A percentile compares a stretch with the other conserved stretches of the same genome.
phyloP scores from a whole-genome alignment of 495 filamentous ascomycete species.

The Corynascus novoguineensis region DNA sequence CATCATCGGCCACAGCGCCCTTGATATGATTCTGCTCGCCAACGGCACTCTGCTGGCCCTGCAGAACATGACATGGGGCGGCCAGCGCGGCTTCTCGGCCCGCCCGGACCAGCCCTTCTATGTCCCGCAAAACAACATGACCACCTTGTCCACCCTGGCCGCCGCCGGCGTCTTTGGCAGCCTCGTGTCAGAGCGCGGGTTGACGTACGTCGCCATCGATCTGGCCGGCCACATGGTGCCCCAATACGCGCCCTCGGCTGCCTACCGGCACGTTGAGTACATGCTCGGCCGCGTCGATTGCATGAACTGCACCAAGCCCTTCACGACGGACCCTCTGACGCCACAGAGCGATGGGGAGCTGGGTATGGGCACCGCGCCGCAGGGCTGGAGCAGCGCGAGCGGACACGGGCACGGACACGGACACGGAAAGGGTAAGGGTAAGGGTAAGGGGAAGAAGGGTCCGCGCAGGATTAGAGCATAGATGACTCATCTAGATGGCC shows the following conservation, averaged over 20 bases:
- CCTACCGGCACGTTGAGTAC: slow-evolving; percentile 65
- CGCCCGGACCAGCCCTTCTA: slow-evolving; percentile 55
- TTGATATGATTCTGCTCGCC: slow-evolving; percentile 53
- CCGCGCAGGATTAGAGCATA: neutral
- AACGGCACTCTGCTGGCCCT: slow-evolving; percentile 68
- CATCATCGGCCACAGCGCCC: slow-evolving; percentile 60
- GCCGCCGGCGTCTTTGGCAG: slow-evolving; percentile 57
- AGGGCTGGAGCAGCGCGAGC: slow-evolving; percentile 29
- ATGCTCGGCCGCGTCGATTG: slow-evolving; percentile 55
- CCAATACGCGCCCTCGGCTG: slow-evolving; percentile 55
- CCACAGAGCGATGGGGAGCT: slow-evolving; percentile 22
- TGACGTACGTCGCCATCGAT: slow-evolving; percentile 59
- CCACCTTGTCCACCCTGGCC: slow-evolving; percentile 32
- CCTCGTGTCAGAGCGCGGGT: slow-evolving; percentile 58
- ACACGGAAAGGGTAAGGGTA: neutral
- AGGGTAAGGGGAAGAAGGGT: neutral
- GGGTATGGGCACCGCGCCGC: slow-evolving; percentile 29
- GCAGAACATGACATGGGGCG: slow-evolving; percentile 84
- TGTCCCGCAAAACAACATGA: slow-evolving; percentile 55
- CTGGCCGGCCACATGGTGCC: slow-evolving; percentile 63
- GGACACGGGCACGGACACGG: no score
- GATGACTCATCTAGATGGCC: neutral
- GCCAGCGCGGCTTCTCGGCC: slow-evolving; percentile 59
- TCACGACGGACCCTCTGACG: slow-evolving; percentile 23
- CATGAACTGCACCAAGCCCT: slow-evolving; percentile 29